These are phyloP conservation scores for Aegilops sharonensis DNA, from an alignment of 176 grass and related monocot species.

Conservation along the genomic window DNA sequence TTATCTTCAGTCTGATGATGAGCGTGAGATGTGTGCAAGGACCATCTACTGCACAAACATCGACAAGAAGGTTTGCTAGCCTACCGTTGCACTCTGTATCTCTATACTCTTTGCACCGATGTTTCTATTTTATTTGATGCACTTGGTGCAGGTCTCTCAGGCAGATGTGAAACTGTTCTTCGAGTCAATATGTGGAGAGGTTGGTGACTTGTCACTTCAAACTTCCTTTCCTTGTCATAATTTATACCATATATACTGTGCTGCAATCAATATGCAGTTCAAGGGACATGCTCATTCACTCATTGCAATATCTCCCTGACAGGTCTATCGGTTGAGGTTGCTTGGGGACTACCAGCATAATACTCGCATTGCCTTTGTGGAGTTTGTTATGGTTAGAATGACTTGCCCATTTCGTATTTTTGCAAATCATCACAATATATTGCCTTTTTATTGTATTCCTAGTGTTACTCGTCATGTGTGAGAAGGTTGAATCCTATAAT, in stretches of 20 bases:
- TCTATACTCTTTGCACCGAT: background rate
- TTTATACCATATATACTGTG: background rate
- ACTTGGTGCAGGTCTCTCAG: constrained; percentile 75
- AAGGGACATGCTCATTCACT: constrained; percentile 1
- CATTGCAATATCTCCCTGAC: constrained; percentile 23
- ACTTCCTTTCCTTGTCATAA: background rate
- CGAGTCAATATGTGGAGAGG: constrained; percentile 98
- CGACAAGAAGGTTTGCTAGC: constrained; percentile 88
- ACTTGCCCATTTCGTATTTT: background rate
- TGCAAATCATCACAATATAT: background rate
- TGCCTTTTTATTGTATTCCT: background rate
- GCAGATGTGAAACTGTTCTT: constrained; percentile 99
- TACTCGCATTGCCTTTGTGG: constrained; percentile 96
- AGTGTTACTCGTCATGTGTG: background rate
- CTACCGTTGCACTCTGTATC: constrained; percentile 1
- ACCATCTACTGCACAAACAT: constrained; percentile 99
- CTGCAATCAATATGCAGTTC: constrained; percentile 25
- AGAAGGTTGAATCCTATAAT: constrained; percentile 11
- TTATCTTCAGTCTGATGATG: constrained; percentile 83
- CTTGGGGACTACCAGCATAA: constrained; percentile 99
- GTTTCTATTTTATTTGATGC: constrained; percentile 27
- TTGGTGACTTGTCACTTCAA: constrained; percentile 40
- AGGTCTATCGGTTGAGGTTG: constrained; percentile 93
- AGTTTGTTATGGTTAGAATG: constrained; percentile 91
- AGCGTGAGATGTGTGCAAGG: constrained; percentile 98